These are phyloP conservation scores for Fusarium euwallaceae DNA, from an alignment of 2,329 filamentous ascomycete species.

Conservation along the genomic window DNA sequence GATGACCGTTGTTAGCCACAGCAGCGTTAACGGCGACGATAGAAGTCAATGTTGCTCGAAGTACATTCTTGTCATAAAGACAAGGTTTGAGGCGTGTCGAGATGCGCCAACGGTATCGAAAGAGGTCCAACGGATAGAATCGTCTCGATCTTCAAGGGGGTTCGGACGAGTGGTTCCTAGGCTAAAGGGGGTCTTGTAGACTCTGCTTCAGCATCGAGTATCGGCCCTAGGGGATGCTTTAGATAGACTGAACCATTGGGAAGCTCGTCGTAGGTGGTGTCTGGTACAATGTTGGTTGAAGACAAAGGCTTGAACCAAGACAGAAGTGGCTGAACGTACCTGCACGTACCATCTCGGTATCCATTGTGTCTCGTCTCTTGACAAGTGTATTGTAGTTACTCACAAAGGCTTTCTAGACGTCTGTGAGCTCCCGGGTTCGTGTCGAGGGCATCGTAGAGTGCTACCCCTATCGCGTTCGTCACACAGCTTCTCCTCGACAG, in stretches of 20 bases:
- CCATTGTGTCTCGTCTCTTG: neutral
- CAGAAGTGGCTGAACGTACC: slow-evolving; percentile 25
- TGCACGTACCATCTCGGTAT: slow-evolving; percentile 11
- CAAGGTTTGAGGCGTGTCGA: neutral
- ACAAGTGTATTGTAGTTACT: slow-evolving; percentile 17
- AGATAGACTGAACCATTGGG: neutral
- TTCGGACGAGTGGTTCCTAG: neutral
- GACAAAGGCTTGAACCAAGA: slow-evolving; percentile 21
- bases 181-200: neutral
- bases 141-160: neutral
- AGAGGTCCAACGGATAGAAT: neutral
- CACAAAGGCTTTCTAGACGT: slow-evolving; percentile 22
- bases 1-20: neutral
- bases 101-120: neutral
- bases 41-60: neutral
- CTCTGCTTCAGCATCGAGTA: neutral
- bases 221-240: neutral
- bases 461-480: slow-evolving; percentile 23
- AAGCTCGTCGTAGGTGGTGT: neutral
- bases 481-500: slow-evolving; percentile 27
- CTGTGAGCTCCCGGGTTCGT: neutral
- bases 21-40: neutral
- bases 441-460: slow-evolving; percentile 29
- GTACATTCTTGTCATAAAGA: neutral
- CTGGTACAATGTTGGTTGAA: slow-evolving; percentile 16